These are phyloP conservation scores for Wallacemonas sp. DNA, from an alignment of 208 protist species.

Conservation along the genomic window DNA sequence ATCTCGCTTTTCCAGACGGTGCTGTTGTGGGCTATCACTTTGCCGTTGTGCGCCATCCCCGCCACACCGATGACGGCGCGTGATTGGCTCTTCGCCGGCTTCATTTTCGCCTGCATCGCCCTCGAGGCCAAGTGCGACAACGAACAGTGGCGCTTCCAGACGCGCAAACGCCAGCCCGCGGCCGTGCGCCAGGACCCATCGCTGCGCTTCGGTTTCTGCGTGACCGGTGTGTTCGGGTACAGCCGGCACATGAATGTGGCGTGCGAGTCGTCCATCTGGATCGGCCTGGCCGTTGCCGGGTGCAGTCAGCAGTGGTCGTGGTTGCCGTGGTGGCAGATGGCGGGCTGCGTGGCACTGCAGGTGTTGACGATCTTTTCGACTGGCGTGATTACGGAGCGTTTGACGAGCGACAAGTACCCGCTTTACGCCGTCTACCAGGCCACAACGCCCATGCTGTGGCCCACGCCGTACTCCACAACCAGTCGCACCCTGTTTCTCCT, in stretches of 20 bases:
- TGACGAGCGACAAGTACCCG: slow-evolving; percentile 64
- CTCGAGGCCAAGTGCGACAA: slow-evolving; percentile 68
- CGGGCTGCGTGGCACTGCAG: slow-evolving; percentile 41
- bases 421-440: slow-evolving; percentile 64
- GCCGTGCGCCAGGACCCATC: background rate
- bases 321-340: slow-evolving; percentile 44
- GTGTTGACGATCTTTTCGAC: slow-evolving; percentile 57
- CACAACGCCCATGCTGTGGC: slow-evolving; percentile 78
- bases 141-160: slow-evolving; percentile 76
- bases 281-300: slow-evolving; percentile 48
- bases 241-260: slow-evolving; percentile 80
- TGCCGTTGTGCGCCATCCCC: slow-evolving; percentile 53
- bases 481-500: slow-evolving; percentile 33
- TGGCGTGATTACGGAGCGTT: slow-evolving; percentile 48
- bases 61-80: slow-evolving; percentile 18
- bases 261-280: slow-evolving; percentile 63
- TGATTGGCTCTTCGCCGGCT: slow-evolving; percentile 34
- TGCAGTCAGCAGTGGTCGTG: slow-evolving; percentile 17
- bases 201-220: slow-evolving; percentile 60
- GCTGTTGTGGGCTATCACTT: slow-evolving; percentile 75
- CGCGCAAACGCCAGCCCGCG: slow-evolving; percentile 28
- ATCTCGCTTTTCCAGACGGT: slow-evolving; percentile 70
- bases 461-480: slow-evolving; percentile 50
- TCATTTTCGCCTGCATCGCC: slow-evolving; percentile 35
- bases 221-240: slow-evolving; percentile 76